These are phyloP conservation scores for Saccharomycopsis lassenensis DNA, from an alignment of 805 yeast genomes.

Conservation along the genomic window DNA sequence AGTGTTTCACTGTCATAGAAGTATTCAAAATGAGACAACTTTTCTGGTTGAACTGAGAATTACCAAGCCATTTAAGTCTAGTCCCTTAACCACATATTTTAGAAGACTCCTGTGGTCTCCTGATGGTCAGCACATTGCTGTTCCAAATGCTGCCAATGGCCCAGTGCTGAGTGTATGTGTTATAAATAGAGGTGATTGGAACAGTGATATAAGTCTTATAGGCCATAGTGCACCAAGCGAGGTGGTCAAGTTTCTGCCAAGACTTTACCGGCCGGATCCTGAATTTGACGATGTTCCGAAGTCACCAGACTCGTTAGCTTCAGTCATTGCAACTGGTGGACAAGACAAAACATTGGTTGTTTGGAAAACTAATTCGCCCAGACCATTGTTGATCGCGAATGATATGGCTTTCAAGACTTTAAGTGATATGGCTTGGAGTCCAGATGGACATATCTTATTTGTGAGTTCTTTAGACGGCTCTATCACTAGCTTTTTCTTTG, in stretches of 20 bases:
- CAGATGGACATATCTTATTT: constrained; percentile 65
- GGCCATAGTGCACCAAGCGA: constrained; percentile 86
- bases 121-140: constrained; percentile 79
- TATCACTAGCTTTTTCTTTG: constrained; percentile 58
- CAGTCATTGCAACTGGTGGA: constrained; percentile 91
- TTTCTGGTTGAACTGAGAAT: constrained; percentile 81
- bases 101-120: constrained; percentile 84
- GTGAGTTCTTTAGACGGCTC: constrained; percentile 80
- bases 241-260: constrained; percentile 65
- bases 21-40: constrained; percentile 49
- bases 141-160: constrained; percentile 77
- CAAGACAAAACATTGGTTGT: constrained; percentile 83
- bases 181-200: constrained; percentile 73
- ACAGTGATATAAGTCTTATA: constrained; percentile 56
- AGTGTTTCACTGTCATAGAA: constrained; percentile 74
- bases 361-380: constrained; percentile 71
- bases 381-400: constrained; percentile 72
- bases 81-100: constrained; percentile 89
- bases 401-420: constrained; percentile 70
- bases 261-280: constrained; percentile 33
- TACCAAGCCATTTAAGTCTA: constrained; percentile 72
- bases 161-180: constrained; percentile 68
- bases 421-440: constrained; percentile 85
- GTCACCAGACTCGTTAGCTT: constrained; percentile 30
- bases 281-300: constrained; percentile 16